phyloP scores from a whole-genome alignment of 2,329 filamentous ascomycete genomes.

The Fusarium pseudonygamai region DNA sequence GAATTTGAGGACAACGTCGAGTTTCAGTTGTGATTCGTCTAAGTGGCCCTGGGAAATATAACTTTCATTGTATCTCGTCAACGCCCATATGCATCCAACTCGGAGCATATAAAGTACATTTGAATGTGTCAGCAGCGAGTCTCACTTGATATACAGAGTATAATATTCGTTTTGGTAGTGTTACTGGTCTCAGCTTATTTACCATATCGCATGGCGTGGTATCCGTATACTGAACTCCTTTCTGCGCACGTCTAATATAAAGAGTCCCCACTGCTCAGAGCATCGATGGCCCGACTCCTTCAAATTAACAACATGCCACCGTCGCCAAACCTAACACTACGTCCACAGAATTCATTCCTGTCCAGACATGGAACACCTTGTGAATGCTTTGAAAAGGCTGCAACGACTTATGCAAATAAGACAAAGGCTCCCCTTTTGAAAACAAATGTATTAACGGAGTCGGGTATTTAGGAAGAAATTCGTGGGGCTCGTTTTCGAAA shows the following conservation, averaged over 20 bases:
- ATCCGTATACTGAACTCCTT: slow-evolving; percentile 2
- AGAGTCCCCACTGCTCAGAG: neutral
- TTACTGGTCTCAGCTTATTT: neutral
- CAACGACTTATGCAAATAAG: neutral
- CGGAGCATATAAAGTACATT: neutral
- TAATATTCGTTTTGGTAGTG: neutral
- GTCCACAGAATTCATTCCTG: neutral
- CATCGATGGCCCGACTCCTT: neutral
- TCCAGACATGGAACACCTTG: neutral
- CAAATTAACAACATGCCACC: slow-evolving; percentile 8
- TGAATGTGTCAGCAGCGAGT: neutral
- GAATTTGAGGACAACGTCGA: neutral
- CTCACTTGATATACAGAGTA: neutral
- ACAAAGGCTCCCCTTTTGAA: neutral
- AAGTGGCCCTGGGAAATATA: neutral
- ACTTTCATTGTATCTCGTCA: neutral
- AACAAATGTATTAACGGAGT: neutral
- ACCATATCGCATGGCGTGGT: slow-evolving; percentile 16
- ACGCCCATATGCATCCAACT: neutral
- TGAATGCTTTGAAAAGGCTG: neutral
- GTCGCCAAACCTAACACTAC: neutral
- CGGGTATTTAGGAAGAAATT: neutral
- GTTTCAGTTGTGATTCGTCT: neutral
- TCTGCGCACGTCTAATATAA: slow-evolving; percentile 19
- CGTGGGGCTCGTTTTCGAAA: slow-evolving; percentile 15